Percentiles rank a stretch among this genome's conserved stretches.
Evolutionary conservation across 1,284 basidiomycete species (phyloP).

Genomic region (Leccinum solheimii): DNA sequence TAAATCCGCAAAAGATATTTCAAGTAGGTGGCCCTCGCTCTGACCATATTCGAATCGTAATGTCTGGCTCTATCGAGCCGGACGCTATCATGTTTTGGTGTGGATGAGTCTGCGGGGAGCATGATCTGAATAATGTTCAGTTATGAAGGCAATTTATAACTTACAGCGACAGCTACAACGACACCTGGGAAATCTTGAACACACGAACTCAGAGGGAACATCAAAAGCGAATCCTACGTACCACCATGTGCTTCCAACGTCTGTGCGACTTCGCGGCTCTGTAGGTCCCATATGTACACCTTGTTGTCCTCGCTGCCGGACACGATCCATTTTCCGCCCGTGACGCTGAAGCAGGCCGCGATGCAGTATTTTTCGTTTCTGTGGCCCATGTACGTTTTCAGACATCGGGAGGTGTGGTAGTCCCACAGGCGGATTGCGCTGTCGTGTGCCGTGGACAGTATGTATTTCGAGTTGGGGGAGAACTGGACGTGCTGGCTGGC

Average conservation of each 20-base stretch:
- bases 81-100: conserved; percentile 82
- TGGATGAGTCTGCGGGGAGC: conserved; percentile 66
- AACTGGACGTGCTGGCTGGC: conserved; percentile 84
- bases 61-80: conserved; percentile 78
- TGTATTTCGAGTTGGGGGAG: conserved; percentile 92
- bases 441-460: conserved; percentile 90
- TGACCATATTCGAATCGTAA: conserved; percentile 77
- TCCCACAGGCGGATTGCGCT: conserved; percentile 93
- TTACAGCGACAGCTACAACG: conserved; percentile 73
- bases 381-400: conserved; percentile 91
- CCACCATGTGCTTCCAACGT: conserved; percentile 77
- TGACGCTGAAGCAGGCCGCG: conserved; percentile 78
- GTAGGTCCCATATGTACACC: conserved; percentile 90
- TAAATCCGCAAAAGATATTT: conserved; percentile 10
- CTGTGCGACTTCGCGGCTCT: conserved; percentile 80
- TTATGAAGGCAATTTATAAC: conserved; percentile 16
- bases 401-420: conserved; percentile 85
- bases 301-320: conserved; percentile 91
- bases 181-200: conserved; percentile 48
- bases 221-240: conserved; percentile 30
- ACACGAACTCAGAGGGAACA: not conserved
- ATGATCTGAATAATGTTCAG: conserved; percentile 7
- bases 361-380: conserved; percentile 78
- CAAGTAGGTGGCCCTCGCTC: conserved; percentile 44
- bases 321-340: conserved; percentile 85